These are phyloP conservation scores for Trichomonas tenax DNA, from an alignment of 208 protist species.

Conservation along the genomic window DNA sequence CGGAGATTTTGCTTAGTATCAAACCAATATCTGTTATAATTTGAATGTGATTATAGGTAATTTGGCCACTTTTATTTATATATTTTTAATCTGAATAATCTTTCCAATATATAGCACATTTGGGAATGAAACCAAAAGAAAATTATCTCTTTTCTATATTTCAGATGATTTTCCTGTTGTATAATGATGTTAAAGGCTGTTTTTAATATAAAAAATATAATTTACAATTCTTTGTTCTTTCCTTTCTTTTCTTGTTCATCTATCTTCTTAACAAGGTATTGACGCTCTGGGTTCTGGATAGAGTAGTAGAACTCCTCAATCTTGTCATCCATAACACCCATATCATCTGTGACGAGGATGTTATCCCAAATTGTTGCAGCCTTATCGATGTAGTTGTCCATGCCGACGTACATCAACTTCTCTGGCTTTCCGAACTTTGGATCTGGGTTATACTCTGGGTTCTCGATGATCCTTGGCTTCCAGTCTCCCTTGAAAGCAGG, in stretches of 20 bases:
- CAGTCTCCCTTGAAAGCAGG: slow-evolving; percentile 42
- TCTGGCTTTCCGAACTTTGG: not conserved
- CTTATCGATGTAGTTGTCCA: not conserved
- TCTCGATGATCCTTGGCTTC: slow-evolving; percentile 34
- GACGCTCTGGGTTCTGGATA: not conserved
- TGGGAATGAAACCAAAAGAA: too few relatives aligned
- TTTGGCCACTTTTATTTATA: too few relatives aligned
- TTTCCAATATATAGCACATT: too few relatives aligned
- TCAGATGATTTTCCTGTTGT: too few relatives aligned
- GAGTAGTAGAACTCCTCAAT: not conserved
- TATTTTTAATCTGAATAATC: too few relatives aligned
- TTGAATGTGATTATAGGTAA: too few relatives aligned
- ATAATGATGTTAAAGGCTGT: too few relatives aligned
- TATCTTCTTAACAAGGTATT: not conserved
- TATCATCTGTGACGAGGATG: not conserved
- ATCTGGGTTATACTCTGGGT: slow-evolving; percentile 35
- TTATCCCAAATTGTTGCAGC: not conserved
- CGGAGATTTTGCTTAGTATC: too few relatives aligned
- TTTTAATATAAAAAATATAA: not conserved
- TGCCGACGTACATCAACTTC: not conserved
- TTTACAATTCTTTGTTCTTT: not conserved
- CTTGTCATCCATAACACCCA: not conserved
- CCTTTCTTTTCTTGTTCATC: not conserved
- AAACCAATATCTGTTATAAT: too few relatives aligned
- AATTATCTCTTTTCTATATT: too few relatives aligned